Percentiles rank a stretch among this genome's conserved stretches.
phyloP scores from a whole-genome alignment of 495 filamentous ascomycete species.

The Hypoxylon lienhwacheense region DNA sequence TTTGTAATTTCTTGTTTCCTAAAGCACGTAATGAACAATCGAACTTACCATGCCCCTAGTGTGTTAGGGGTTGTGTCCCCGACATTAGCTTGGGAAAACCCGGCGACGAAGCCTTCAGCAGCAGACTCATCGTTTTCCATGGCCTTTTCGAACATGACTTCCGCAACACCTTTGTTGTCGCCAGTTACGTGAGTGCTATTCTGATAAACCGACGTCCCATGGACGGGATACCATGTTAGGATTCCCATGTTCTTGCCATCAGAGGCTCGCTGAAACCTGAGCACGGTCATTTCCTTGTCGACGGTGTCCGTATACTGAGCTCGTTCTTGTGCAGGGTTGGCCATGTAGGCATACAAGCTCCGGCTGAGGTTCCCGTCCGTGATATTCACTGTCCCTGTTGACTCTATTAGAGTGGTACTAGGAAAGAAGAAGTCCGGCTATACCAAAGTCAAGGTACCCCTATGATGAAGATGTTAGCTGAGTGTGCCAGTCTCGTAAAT shows the following conservation, averaged over 20 bases:
- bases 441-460: slow-evolving; percentile 53
- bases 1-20: no score
- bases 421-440: background rate
- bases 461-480: slow-evolving; percentile 23
- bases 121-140: slow-evolving; percentile 51
- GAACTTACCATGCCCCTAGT: slow-evolving; percentile 64
- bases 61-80: slow-evolving; percentile 92
- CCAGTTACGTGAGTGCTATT: slow-evolving; percentile 94
- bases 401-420: slow-evolving; percentile 26
- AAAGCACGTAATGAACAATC: no score
- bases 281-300: slow-evolving; percentile 83
- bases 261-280: slow-evolving; percentile 69
- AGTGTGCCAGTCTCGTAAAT: background rate
- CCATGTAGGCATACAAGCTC: slow-evolving; percentile 83
- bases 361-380: slow-evolving; percentile 81
- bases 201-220: slow-evolving; percentile 86
- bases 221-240: slow-evolving; percentile 89
- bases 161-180: slow-evolving; percentile 94
- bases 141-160: slow-evolving; percentile 78
- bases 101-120: slow-evolving; percentile 73
- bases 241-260: slow-evolving; percentile 71
- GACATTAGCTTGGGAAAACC: slow-evolving; percentile 91
- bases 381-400: slow-evolving; percentile 40
- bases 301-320: slow-evolving; percentile 68
- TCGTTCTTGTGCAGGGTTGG: slow-evolving; percentile 81